Percentiles rank a stretch among this genome's conserved stretches.
These are phyloP conservation scores for Moesziomyces antarcticus DNA, from an alignment of 1,284 basidiomycete species.

Conservation along the genomic window DNA sequence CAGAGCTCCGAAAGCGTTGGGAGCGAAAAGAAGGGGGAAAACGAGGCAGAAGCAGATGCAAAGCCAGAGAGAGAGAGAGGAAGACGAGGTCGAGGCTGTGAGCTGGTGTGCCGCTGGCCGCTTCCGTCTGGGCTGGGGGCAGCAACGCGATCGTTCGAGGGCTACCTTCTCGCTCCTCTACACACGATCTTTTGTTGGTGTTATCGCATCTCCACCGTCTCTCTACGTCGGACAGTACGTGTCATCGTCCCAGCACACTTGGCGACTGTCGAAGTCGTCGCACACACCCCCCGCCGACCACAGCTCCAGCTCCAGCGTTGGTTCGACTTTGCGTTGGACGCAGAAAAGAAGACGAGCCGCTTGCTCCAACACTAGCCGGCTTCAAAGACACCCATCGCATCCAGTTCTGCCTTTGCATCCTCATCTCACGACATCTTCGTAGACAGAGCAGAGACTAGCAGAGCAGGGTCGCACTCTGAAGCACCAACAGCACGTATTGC, in stretches of 20 bases:
- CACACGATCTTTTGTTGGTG: constrained; percentile 24
- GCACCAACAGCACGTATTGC: neutral
- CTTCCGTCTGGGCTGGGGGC: neutral
- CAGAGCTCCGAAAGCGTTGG: neutral
- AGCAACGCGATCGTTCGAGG: neutral
- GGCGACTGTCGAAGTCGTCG: neutral
- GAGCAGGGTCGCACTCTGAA: constrained; percentile 1
- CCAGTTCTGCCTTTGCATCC: neutral
- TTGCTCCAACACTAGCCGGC: neutral
- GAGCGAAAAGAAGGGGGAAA: neutral
- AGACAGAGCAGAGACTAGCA: neutral
- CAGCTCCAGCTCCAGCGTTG: neutral
- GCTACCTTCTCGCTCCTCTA: constrained; percentile 16
- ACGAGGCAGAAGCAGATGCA: neutral
- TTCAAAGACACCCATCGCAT: neutral
- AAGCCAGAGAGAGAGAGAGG: neutral
- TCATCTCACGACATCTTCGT: neutral
- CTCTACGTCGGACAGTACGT: constrained; percentile 47
- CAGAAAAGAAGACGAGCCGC: constrained; percentile 2
- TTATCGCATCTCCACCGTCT: constrained; percentile 33
- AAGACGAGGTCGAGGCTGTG: neutral
- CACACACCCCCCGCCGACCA: neutral
- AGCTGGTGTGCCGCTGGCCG: neutral
- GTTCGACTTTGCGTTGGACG: constrained; percentile 9
- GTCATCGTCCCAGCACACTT: constrained; percentile 7